phyloP scores from a whole-genome alignment of 2,329 filamentous ascomycete species.

The Alternaria hordeiaustralica region DNA sequence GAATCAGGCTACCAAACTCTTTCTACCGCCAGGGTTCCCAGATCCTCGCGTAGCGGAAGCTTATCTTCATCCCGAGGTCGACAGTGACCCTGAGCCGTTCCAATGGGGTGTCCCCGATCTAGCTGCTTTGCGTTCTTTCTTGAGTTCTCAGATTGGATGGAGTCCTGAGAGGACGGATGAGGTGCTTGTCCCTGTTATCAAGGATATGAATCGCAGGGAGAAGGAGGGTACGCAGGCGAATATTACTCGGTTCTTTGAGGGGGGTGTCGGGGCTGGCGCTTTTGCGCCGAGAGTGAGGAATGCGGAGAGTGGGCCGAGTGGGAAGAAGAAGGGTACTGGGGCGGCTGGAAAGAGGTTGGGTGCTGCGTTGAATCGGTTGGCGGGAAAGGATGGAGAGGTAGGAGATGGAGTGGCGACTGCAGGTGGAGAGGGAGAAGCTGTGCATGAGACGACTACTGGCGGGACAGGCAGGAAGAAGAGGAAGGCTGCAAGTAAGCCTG shows the following conservation, averaged over 20 bases:
- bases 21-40: conserved; percentile 82
- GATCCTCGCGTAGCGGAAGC: conserved; percentile 78
- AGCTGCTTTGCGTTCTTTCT: conserved; percentile 79
- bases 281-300: conserved; percentile 73
- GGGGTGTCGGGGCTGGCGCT: conserved; percentile 71
- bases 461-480: conserved; percentile 25
- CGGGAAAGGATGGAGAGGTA: conserved; percentile 31
- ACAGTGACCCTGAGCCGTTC: conserved; percentile 77
- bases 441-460: conserved; percentile 12
- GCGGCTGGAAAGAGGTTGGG: conserved; percentile 44
- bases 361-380: conserved; percentile 40
- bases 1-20: conserved; percentile 80
- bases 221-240: conserved; percentile 93
- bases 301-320: conserved; percentile 64
- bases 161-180: conserved; percentile 90
- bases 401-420: conserved; percentile 26
- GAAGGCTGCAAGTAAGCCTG: conserved; percentile 20
- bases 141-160: conserved; percentile 95
- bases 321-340: conserved; percentile 39
- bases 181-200: conserved; percentile 91
- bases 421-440: conserved; percentile 23
- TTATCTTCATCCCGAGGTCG: conserved; percentile 86
- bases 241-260: conserved; percentile 90
- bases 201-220: conserved; percentile 90
- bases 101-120: conserved; percentile 97